phyloP scores from a whole-genome alignment of 352 stramenopile genomes.

The Thalassiosira mediterranea region DNA sequence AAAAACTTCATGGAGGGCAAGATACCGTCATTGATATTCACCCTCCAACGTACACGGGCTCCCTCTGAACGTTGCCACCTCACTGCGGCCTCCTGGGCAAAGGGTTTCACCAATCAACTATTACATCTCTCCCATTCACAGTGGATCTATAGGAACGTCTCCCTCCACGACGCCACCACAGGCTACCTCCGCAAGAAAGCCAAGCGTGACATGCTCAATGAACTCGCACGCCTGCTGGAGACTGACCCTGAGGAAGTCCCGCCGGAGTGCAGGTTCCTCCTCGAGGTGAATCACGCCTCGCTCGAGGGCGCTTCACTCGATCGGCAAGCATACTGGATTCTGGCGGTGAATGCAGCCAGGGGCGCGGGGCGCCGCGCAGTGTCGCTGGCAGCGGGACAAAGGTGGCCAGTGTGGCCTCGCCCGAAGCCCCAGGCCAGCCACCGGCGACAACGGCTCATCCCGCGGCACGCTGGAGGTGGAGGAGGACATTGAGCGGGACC shows the following conservation, averaged over 20 bases:
- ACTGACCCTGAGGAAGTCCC: neutral
- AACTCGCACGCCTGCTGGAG: neutral
- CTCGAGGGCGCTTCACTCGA: neutral
- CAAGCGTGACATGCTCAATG: neutral
- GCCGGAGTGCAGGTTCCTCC: neutral
- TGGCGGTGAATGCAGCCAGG: neutral
- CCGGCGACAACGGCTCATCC: neutral
- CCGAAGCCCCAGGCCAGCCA: neutral
- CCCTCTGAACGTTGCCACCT: neutral
- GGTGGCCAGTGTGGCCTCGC: too few species aligned
- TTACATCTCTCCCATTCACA: constrained; percentile 22
- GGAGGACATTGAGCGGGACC: neutral
- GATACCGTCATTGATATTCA: neutral
- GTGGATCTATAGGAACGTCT: constrained; percentile 19
- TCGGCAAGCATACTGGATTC: neutral
- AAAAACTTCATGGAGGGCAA: constrained; percentile 15
- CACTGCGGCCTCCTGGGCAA: constrained; percentile 1
- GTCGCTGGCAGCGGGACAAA: too few species aligned
- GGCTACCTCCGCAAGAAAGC: neutral
- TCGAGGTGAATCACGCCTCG: constrained; percentile 5
- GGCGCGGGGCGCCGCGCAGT: neutral
- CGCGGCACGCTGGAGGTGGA: neutral
- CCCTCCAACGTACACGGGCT: neutral
- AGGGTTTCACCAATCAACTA: constrained; percentile 1
- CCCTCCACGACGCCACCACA: neutral